Evolutionary conservation across 352 stramenopile genomes (phyloP).

Genomic region (Pythium graminicola): DNA sequence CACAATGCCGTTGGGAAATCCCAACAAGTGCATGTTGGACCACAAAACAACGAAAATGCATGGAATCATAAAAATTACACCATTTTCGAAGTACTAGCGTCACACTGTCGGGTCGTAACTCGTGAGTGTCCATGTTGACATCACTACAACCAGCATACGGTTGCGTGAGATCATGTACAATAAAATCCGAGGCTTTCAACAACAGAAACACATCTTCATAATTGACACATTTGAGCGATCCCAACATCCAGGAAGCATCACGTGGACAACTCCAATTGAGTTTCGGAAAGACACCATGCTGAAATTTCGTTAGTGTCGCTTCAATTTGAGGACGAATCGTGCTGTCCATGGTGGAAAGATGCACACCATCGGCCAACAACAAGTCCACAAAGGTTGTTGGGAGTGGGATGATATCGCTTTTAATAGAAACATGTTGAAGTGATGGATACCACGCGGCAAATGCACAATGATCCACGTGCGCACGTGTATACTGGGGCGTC

Average conservation of each 20-base stretch:
- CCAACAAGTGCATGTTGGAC: constrained; percentile 66
- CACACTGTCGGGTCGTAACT: constrained; percentile 27
- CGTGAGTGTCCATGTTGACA: not conserved
- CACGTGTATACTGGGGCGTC: constrained; percentile 42
- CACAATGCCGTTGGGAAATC: constrained; percentile 89
- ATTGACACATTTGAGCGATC: constrained; percentile 59
- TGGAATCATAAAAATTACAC: constrained; percentile 93
- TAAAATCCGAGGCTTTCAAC: constrained; percentile 82
- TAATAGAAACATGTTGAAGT: constrained; percentile 57
- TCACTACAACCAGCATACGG: constrained; percentile 65
- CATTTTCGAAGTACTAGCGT: constrained; percentile 93
- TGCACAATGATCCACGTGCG: constrained; percentile 76
- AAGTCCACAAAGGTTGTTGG: constrained; percentile 47
- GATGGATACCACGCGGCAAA: constrained; percentile 65
- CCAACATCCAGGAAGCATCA: constrained; percentile 91
- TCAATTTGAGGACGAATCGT: constrained; percentile 57
- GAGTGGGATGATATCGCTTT: constrained; percentile 48
- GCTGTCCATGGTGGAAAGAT: constrained; percentile 39
- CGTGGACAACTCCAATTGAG: constrained; percentile 93
- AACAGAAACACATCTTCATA: constrained; percentile 83
- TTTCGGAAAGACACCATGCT: constrained; percentile 83
- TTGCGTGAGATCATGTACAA: constrained; percentile 87
- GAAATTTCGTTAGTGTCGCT: constrained; percentile 47
- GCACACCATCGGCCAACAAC: constrained; percentile 64
- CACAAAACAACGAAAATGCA: constrained; percentile 95